Conservation (phyloP, 495 filamentous ascomycete genomes). For the Tuber aestivum region DNA sequence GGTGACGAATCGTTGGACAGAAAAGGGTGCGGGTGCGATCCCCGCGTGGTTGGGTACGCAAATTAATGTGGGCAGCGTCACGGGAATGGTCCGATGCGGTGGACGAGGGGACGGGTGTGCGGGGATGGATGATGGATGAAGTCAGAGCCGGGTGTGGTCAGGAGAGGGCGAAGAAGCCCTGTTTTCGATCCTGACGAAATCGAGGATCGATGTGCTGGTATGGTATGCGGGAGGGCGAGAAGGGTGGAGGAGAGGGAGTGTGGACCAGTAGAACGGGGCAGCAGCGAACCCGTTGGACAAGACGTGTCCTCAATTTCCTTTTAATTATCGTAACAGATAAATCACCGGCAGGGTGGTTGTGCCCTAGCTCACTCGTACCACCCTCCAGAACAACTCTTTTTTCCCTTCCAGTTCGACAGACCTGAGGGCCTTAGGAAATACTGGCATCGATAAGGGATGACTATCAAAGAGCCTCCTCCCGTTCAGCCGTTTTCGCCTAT, state of each 20-base stretch:
- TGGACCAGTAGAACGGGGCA: neutral
- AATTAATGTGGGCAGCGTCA: neutral
- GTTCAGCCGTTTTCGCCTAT: neutral
- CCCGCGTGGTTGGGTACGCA: neutral
- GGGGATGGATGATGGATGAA: constrained; percentile 3
- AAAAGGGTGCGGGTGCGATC: neutral
- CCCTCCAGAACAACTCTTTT: neutral
- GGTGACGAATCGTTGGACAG: neutral
- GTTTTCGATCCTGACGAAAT: constrained; percentile 3
- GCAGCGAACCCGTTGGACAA: neutral
- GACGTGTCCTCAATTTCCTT: neutral
- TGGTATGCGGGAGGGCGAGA: neutral
- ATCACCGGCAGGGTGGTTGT: neutral
- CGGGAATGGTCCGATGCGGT: neutral
- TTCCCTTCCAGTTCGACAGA: neutral
- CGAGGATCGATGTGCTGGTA: neutral
- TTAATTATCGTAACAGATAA: no score
- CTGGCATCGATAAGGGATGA: neutral
- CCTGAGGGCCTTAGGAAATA: neutral
- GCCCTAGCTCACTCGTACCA: neutral
- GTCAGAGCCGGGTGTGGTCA: neutral
- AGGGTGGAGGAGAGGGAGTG: neutral
- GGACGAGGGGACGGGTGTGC: neutral
- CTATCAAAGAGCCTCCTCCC: neutral
- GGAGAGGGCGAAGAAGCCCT: neutral